A percentile compares a stretch with the other conserved stretches of the same genome.
phyloP scores from a whole-genome alignment of 495 filamentous ascomycete species.

The Hypoxylon trugodes region DNA sequence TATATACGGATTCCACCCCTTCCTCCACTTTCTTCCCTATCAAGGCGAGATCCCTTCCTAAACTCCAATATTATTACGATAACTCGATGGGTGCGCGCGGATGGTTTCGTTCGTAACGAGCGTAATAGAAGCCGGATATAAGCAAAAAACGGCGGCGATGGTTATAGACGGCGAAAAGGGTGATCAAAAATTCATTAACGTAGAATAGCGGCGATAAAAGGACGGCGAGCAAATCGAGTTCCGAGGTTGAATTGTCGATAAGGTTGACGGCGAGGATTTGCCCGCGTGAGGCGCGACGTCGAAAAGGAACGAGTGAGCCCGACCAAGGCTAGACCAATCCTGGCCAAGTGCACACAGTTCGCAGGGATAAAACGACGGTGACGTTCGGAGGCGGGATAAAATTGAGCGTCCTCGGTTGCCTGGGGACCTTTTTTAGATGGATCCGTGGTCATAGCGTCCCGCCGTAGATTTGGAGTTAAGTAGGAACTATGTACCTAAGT shows the following conservation, averaged over 20 bases:
- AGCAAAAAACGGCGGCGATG: conserved; percentile 2
- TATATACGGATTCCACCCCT: too few species aligned
- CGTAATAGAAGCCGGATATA: conserved; percentile 2
- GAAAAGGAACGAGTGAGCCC: conserved; percentile 39
- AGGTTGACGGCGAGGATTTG: conserved; percentile 18
- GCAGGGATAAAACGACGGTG: conserved; percentile 30
- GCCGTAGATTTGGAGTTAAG: neutral
- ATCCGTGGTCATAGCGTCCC: conserved; percentile 25
- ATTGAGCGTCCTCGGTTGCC: conserved; percentile 3
- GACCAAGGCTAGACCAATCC: conserved; percentile 27
- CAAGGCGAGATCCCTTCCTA: neutral
- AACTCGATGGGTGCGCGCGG: neutral
- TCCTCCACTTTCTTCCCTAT: conserved; percentile 25
- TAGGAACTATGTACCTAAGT: neutral
- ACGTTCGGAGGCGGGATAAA: conserved; percentile 30
- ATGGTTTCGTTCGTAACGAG: conserved; percentile 20
- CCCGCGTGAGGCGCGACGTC: conserved; percentile 43
- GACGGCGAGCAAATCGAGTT: conserved; percentile 4
- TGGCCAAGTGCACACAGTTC: conserved; percentile 20
- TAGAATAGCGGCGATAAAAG: conserved; percentile 18
- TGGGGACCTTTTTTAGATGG: neutral
- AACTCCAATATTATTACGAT: conserved; percentile 12
- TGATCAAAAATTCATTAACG: conserved; percentile 10
- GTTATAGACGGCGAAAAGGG: neutral
- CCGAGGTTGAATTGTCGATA: conserved; percentile 23